A percentile compares a stretch with the other conserved stretches of the same genome.
Evolutionary conservation across 2,329 filamentous ascomycete genomes (phyloP).

Genomic region (Colletotrichum lentis): DNA sequence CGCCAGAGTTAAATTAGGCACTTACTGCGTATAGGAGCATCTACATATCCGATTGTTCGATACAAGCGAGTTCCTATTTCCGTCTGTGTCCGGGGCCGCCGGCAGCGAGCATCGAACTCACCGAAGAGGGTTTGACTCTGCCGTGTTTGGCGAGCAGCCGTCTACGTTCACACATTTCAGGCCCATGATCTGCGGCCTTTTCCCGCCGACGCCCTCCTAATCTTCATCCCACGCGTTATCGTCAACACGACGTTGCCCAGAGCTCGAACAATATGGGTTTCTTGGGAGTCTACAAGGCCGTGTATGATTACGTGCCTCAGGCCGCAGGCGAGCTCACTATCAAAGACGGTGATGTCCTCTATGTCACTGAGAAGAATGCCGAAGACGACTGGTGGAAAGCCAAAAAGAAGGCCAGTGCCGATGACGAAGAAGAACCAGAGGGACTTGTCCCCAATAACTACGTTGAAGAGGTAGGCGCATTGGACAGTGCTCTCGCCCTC

Average conservation of each 20-base stretch:
- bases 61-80: background rate
- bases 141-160: background rate
- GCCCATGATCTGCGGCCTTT: conserved; percentile 11
- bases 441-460: conserved; percentile 95
- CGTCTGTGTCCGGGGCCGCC: conserved; percentile 15
- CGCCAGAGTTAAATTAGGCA: background rate
- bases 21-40: background rate
- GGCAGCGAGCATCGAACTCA: conserved; percentile 25
- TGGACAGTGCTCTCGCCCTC: background rate
- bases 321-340: conserved; percentile 86
- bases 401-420: conserved; percentile 84
- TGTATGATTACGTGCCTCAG: conserved; percentile 93
- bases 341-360: conserved; percentile 85
- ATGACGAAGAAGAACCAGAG: conserved; percentile 90
- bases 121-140: conserved; percentile 6
- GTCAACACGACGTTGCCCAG: background rate
- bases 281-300: conserved; percentile 85
- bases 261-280: conserved; percentile 74
- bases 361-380: conserved; percentile 81
- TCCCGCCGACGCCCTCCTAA: background rate
- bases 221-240: background rate
- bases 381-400: conserved; percentile 94
- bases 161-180: background rate
- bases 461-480: conserved; percentile 76
- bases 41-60: background rate